phyloP scores from a whole-genome alignment of 495 filamentous ascomycete species.

The Neurospora sp. region DNA sequence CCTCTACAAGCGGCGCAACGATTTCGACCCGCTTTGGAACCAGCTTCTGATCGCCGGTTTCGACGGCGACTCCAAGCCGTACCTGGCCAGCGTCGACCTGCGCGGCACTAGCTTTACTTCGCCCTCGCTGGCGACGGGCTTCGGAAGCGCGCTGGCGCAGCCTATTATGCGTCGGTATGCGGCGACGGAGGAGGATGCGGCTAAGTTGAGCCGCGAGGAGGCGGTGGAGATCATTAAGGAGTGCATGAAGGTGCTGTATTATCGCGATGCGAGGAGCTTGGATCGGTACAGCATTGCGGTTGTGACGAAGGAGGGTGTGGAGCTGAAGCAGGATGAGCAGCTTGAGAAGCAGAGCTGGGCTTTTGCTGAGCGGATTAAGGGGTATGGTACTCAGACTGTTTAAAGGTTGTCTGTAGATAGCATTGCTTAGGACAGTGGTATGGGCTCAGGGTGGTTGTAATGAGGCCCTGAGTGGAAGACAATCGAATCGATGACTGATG shows the following conservation, averaged over 20 bases:
- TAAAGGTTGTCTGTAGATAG: constrained; percentile 16
- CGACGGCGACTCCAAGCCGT: constrained; percentile 69
- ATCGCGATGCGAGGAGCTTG: constrained; percentile 86
- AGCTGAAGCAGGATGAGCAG: constrained; percentile 69
- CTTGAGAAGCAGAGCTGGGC: constrained; percentile 84
- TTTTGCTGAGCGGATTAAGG: constrained; percentile 76
- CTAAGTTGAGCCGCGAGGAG: constrained; percentile 60
- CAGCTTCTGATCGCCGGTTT: constrained; percentile 81
- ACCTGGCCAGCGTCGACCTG: constrained; percentile 82
- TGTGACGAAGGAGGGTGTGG: constrained; percentile 74
- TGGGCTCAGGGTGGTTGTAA: neutral
- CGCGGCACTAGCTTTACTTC: constrained; percentile 83
- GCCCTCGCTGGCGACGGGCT: constrained; percentile 85
- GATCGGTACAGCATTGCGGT: constrained; percentile 88
- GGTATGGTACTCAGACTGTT: constrained; percentile 42
- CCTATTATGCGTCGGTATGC: constrained; percentile 77
- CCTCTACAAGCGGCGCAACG: constrained; percentile 83
- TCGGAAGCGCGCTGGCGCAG: constrained; percentile 84
- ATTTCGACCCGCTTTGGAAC: constrained; percentile 98
- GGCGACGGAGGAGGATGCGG: constrained; percentile 68
- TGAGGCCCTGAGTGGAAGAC: neutral
- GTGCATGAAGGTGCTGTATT: constrained; percentile 97
- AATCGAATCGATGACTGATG: neutral
- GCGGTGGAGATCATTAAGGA: constrained; percentile 74
- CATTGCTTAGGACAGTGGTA: neutral